A percentile compares a stretch with the other conserved stretches of the same genome.
Evolutionary conservation across 1,284 basidiomycete genomes (phyloP).

Genomic region (Naganishia sp.): DNA sequence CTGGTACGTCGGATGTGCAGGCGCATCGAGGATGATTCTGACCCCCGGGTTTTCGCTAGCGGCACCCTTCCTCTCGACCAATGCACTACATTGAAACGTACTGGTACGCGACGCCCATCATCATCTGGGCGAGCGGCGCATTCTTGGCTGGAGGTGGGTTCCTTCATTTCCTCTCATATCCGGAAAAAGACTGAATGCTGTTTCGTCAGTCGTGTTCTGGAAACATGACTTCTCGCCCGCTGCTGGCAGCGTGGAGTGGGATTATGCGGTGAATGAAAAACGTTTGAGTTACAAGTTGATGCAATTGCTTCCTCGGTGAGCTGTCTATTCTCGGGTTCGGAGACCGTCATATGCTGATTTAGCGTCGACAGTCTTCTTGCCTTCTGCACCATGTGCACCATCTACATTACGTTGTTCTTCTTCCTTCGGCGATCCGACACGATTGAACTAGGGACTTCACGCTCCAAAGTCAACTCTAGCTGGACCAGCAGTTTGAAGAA

Average conservation of each 20-base stretch:
- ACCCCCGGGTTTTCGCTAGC: not conserved
- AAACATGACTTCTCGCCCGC: constrained; percentile 4
- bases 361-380: not conserved
- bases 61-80: not conserved
- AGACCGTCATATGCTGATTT: not conserved
- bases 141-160: constrained; percentile 10
- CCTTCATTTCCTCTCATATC: not conserved
- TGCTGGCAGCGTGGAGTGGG: constrained; percentile 6
- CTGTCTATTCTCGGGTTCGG: not conserved
- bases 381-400: constrained; percentile 11
- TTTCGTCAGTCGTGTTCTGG: not conserved
- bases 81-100: constrained; percentile 7
- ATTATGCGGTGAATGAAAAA: not conserved
- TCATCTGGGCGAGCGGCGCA: not conserved
- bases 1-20: not conserved
- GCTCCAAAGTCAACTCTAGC: not conserved
- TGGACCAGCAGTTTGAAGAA: constrained; percentile 4
- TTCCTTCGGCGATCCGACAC: constrained; percentile 50
- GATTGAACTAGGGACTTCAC: constrained; percentile 37
- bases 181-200: not conserved
- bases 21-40: too few species aligned
- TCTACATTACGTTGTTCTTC: constrained; percentile 45
- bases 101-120: constrained; percentile 6
- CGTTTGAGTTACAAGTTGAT: not conserved
- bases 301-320: constrained; percentile 3